These are phyloP conservation scores for Aspergillus haitiensis DNA, from an alignment of 495 filamentous ascomycete genomes.

Conservation along the genomic window DNA sequence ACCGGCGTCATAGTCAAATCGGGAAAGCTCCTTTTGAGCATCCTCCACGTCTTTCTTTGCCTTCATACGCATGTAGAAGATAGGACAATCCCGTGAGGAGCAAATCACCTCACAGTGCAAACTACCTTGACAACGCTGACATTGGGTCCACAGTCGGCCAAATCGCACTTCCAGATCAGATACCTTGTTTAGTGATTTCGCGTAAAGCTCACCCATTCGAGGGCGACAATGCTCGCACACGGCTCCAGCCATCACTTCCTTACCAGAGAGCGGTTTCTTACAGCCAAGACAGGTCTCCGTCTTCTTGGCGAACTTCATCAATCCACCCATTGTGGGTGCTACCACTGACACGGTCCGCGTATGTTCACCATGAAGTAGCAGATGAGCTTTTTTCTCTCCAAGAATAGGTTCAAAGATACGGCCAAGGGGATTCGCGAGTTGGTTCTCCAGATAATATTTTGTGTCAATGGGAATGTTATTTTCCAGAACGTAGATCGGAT, in stretches of 20 bases:
- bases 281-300: conserved; percentile 98
- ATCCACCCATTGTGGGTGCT: conserved; percentile 81
- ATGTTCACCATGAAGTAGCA: conserved; percentile 83
- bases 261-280: conserved; percentile 85
- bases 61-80: conserved; percentile 99
- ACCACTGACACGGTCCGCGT: conserved; percentile 89
- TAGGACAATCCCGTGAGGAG: conserved; percentile 92
- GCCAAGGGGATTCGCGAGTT: conserved; percentile 88
- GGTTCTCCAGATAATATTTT: conserved; percentile 98
- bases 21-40: conserved; percentile 80
- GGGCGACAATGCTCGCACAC: conserved; percentile 84
- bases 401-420: conserved; percentile 98
- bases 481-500: conserved; percentile 94
- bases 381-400: conserved; percentile 82
- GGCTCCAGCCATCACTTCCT: conserved; percentile 78
- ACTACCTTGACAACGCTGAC: conserved; percentile 95
- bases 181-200: conserved; percentile 81
- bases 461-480: conserved; percentile 98
- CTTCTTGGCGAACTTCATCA: conserved; percentile 98
- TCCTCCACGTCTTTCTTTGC: conserved; percentile 99
- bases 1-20: conserved; percentile 83
- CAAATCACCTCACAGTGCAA: conserved; percentile 98
- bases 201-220: conserved; percentile 88
- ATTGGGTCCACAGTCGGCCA: conserved; percentile 94
- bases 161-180: conserved; percentile 92